phyloP scores from a whole-genome alignment of 306 rosid species.

The Carpinus viminea region DNA sequence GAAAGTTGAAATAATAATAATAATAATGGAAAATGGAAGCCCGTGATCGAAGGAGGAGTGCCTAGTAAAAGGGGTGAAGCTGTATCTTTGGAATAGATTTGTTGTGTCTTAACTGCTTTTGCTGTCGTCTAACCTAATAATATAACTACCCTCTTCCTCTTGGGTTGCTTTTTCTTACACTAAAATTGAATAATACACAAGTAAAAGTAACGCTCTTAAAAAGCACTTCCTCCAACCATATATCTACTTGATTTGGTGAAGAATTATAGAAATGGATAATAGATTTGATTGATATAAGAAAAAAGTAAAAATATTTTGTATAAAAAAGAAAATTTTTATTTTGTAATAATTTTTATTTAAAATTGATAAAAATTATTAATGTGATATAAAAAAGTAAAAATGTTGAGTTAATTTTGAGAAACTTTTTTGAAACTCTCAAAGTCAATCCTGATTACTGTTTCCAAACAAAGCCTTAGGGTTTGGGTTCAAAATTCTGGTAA shows the following conservation, averaged over 20 bases:
- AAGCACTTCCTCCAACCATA: conserved; percentile 30
- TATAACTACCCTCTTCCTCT: background rate
- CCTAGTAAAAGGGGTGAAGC: conserved; percentile 21
- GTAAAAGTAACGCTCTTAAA: conserved; percentile 16
- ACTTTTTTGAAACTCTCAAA: too few species aligned
- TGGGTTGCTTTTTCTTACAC: conserved; percentile 15
- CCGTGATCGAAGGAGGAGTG: conserved; percentile 46
- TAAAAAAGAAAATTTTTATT: too few species aligned
- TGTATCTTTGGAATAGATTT: conserved; percentile 35
- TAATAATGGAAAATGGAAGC: background rate
- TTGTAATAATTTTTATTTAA: too few species aligned
- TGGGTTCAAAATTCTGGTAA: conserved; percentile 11
- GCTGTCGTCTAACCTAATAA: conserved; percentile 28
- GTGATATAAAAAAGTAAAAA: too few species aligned
- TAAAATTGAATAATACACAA: conserved; percentile 7
- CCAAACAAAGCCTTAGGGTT: too few species aligned
- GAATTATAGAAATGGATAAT: too few species aligned
- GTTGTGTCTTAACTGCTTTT: conserved; percentile 27
- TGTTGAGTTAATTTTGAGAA: too few species aligned
- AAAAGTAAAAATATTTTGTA: too few species aligned
- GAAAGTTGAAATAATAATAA: too few species aligned
- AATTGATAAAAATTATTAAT: too few species aligned
- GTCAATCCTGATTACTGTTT: too few species aligned
- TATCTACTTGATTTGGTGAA: conserved; percentile 34
- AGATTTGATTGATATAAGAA: too few species aligned